Conservation (phyloP, 805 yeast species). For the Zygosaccharomyces kombuchaensis region DNA sequence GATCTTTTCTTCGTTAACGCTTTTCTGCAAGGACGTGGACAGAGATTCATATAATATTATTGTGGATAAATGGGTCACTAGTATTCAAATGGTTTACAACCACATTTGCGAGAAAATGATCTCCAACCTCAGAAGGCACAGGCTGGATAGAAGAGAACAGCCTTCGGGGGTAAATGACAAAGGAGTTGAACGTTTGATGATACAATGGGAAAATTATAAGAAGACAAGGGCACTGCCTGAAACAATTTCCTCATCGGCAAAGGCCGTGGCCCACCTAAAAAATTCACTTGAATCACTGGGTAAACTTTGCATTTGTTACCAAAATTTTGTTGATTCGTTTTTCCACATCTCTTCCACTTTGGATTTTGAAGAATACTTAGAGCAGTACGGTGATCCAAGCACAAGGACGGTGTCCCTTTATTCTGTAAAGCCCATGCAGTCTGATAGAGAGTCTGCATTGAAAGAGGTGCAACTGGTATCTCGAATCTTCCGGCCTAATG, state of each 20-base stretch:
- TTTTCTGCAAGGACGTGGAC: conserved; percentile 59
- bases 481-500: conserved; percentile 40
- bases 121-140: conserved; percentile 1
- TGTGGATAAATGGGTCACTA: conserved; percentile 39
- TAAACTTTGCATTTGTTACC: conserved; percentile 40
- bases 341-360: conserved; percentile 42
- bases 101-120: conserved; percentile 19
- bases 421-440: conserved; percentile 38
- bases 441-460: conserved; percentile 44
- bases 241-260: conserved; percentile 8
- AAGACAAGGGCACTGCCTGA: conserved; percentile 12
- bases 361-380: conserved; percentile 44
- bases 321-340: conserved; percentile 44
- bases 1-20: conserved; percentile 45
- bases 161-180: conserved; percentile 6
- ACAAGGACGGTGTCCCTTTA: conserved; percentile 30
- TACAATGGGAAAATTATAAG: conserved; percentile 20
- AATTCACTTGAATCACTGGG: conserved; percentile 20
- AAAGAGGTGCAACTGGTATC: conserved; percentile 44
- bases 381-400: conserved; percentile 24
- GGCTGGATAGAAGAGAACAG: conserved; percentile 12
- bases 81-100: conserved; percentile 36
- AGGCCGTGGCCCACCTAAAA: conserved; percentile 11
- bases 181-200: background rate
- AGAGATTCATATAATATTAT: conserved; percentile 43